phyloP scores from a whole-genome alignment of 805 yeast genomes.

The Saturnispora saitoi region DNA sequence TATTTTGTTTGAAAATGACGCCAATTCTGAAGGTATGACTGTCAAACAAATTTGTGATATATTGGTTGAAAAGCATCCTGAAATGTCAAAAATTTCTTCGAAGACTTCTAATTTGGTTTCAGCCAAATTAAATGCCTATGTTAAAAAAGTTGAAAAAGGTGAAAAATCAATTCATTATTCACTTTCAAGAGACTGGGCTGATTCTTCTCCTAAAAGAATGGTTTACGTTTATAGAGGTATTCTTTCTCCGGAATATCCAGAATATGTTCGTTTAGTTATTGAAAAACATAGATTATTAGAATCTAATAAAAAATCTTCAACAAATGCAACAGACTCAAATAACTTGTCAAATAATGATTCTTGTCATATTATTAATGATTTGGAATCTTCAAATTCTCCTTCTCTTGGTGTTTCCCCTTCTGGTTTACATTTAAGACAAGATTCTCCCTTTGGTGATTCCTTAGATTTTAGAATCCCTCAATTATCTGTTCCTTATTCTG shows the following conservation, averaged over 20 bases:
- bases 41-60: slow-evolving; percentile 81
- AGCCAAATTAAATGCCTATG: slow-evolving; percentile 79
- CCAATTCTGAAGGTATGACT: slow-evolving; percentile 74
- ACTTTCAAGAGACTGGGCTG: slow-evolving; percentile 82
- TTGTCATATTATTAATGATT: slow-evolving; percentile 2
- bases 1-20: slow-evolving; percentile 60
- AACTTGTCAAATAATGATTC: not conserved
- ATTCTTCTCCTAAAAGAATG: slow-evolving; percentile 83
- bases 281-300: slow-evolving; percentile 37
- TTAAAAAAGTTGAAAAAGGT: slow-evolving; percentile 73
- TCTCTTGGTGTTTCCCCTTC: slow-evolving; percentile 19
- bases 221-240: slow-evolving; percentile 78
- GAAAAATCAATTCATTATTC: slow-evolving; percentile 67
- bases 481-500: slow-evolving; percentile 55
- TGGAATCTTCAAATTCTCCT: slow-evolving; percentile 6
- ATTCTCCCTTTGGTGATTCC: slow-evolving; percentile 26
- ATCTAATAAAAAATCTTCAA: slow-evolving; percentile 13
- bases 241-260: slow-evolving; percentile 63
- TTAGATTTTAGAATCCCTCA: slow-evolving; percentile 28
- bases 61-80: slow-evolving; percentile 66
- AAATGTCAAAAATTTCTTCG: slow-evolving; percentile 72
- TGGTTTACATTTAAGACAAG: slow-evolving; percentile 21
- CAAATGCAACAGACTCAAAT: slow-evolving; percentile 1
- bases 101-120: slow-evolving; percentile 74
- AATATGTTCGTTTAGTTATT: slow-evolving; percentile 59